phyloP scores from a whole-genome alignment of 2,329 filamentous ascomycete species.

The Orbilia ellipsospora region DNA sequence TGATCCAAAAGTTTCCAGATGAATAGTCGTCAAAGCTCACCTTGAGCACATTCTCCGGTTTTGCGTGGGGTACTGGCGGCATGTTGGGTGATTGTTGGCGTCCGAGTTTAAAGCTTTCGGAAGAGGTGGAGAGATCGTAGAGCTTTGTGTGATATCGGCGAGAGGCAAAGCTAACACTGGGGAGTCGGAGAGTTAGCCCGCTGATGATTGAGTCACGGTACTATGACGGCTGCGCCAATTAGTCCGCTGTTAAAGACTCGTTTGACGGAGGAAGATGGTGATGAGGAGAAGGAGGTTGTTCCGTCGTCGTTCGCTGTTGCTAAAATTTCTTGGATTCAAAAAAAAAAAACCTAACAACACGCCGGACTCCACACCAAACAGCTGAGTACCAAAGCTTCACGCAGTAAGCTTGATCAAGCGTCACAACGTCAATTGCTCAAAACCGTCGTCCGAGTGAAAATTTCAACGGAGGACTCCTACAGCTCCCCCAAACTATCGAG shows the following conservation, averaged over 20 bases:
- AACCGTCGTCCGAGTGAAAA: no score
- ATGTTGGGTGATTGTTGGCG: constrained; percentile 65
- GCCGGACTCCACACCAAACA: no score
- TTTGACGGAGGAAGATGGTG: constrained; percentile 19
- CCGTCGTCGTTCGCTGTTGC: constrained; percentile 3
- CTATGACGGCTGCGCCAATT: constrained; percentile 46
- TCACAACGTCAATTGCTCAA: no score
- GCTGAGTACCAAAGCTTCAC: no score
- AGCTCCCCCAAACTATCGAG: no score
- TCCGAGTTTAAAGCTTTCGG: constrained; percentile 30
- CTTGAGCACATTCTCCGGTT: constrained; percentile 99
- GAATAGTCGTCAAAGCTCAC: constrained; percentile 61
- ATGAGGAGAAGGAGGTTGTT: constrained; percentile 23
- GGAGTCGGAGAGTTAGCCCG: constrained; percentile 32
- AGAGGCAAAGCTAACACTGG: constrained; percentile 37
- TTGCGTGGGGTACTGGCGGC: constrained; percentile 96
- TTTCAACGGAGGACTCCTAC: no score
- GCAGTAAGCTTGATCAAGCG: no score
- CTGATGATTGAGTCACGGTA: constrained; percentile 44
- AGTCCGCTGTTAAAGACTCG: constrained; percentile 53
- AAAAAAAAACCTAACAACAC: no score
- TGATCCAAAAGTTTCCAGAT: not conserved
- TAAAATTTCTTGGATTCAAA: constrained; percentile 14
- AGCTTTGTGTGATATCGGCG: constrained; percentile 20
- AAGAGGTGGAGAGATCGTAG: constrained; percentile 12